These are phyloP conservation scores for Byssochlamys sp. DNA, from an alignment of 2,329 filamentous ascomycete species.

Conservation along the genomic window DNA sequence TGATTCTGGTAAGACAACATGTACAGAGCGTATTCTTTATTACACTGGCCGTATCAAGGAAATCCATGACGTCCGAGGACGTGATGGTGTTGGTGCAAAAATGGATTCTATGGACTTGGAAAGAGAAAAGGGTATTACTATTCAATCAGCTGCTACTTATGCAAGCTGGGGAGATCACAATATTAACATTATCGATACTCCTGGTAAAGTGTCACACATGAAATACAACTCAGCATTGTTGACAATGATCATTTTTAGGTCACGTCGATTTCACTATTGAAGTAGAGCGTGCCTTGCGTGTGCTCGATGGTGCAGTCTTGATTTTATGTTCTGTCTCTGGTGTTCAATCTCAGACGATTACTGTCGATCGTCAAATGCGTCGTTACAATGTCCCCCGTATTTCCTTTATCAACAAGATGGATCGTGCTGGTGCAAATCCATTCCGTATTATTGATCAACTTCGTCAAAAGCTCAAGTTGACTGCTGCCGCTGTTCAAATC, in stretches of 20 bases:
- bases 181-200: conserved; percentile 96
- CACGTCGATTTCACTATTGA: conserved; percentile 99
- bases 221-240: no score
- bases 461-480: conserved; percentile 87
- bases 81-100: conserved; percentile 91
- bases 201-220: no score
- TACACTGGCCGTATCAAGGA: conserved; percentile 95
- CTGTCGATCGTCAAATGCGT: conserved; percentile 96
- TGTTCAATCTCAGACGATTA: conserved; percentile 96
- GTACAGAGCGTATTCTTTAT: conserved; percentile 90
- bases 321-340: conserved; percentile 95
- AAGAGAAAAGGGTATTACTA: conserved; percentile 95
- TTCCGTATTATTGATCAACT: conserved; percentile 97
- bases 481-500: conserved; percentile 88
- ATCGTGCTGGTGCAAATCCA: conserved; percentile 94
- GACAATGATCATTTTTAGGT: no score
- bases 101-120: conserved; percentile 99
- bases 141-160: conserved; percentile 94
- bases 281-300: conserved; percentile 86
- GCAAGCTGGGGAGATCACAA: conserved; percentile 86
- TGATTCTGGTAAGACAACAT: conserved; percentile 95
- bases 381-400: conserved; percentile 92
- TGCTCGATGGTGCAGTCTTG: conserved; percentile 95
- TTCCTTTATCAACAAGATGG: conserved; percentile 99
- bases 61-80: conserved; percentile 85